Base-by-base conservation (phyloP, 352 stramenopile genomes). In the Phytophthora cajani region DNA sequence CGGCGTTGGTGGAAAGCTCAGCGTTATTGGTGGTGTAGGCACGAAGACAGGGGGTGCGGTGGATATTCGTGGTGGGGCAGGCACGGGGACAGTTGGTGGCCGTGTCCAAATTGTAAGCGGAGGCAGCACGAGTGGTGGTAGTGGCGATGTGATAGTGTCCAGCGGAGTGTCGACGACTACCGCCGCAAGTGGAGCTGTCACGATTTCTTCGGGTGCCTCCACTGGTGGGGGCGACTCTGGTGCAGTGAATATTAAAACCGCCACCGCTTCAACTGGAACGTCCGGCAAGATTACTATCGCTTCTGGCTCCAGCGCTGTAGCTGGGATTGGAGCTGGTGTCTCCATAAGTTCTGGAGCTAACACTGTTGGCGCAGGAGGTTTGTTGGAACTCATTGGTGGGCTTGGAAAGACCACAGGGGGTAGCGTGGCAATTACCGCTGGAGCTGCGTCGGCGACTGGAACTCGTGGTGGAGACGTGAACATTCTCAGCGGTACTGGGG, bases 111-210 rank as follows among this genome's bases (percentile, higher is more conserved):
- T 78, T 27, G 44, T 63, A 12, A 67, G 50, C 12, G 66, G 71
- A 25, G 44, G 46, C 2, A 62, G 71, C 11, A 38, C 72, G 1
- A 79, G 72, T 72, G 82, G 81, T 58, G 81, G 84, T 32, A 66
- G 67, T 52, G 85, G 87, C 25, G 84, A 86, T 32, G 67, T 82
- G 46, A 46, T 94, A 9, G 58, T 84, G n/a, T 54, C 93, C 21
- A 75, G 72, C 47, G 80, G 69, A 57, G 77, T 81, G 27, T 66
- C 38, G 58, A n/a, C 11, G 4, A 58, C 46, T 23, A 42, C 53
- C 47, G 52, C 47, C 9, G 19, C 56, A 50, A 71, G 64, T 60
- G 64, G 64, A 49, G 58, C 64, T 21, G 40, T 72, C 32, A 68
- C 53, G 0, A 40, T 72, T 47, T 72, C 65, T 32, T 69, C 66